Evolutionary conservation across 306 rosid species (phyloP).

Genomic region (Medicago arabica): DNA sequence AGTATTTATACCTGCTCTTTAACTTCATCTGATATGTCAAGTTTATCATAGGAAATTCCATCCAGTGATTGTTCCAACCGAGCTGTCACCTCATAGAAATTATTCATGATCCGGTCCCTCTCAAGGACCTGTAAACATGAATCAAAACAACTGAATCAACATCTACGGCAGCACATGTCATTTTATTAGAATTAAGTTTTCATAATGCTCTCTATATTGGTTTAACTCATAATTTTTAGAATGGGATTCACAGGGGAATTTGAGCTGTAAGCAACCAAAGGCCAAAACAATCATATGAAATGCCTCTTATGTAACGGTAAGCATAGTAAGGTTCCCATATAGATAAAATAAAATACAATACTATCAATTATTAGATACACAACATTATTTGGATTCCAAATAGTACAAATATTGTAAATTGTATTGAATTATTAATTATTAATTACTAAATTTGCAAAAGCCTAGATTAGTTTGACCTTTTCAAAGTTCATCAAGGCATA

Average conservation of each 20-base stretch:
- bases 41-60: constrained; percentile 70
- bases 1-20: constrained; percentile 82
- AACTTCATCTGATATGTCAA: constrained; percentile 97
- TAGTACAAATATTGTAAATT: constrained; percentile 18
- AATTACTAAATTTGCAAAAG: neutral
- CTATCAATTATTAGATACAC: neutral
- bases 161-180: constrained; percentile 25
- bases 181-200: constrained; percentile 22
- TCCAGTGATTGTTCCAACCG: constrained; percentile 77
- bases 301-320: constrained; percentile 15
- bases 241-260: neutral
- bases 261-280: constrained; percentile 14
- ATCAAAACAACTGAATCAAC: constrained; percentile 31
- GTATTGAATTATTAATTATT: neutral
- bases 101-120: constrained; percentile 76
- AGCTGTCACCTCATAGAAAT: constrained; percentile 72
- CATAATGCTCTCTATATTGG: constrained; percentile 22
- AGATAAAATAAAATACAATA: constrained; percentile 16
- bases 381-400: constrained; percentile 14
- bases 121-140: constrained; percentile 71
- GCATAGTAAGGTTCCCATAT: constrained; percentile 1
- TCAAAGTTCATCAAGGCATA: constrained; percentile 5
- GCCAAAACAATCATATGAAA: constrained; percentile 28
- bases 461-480: constrained; percentile 29
- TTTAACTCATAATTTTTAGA: constrained; percentile 13